phyloP scores from a whole-genome alignment of 495 filamentous ascomycete genomes.

The Aspergillus biplanus region DNA sequence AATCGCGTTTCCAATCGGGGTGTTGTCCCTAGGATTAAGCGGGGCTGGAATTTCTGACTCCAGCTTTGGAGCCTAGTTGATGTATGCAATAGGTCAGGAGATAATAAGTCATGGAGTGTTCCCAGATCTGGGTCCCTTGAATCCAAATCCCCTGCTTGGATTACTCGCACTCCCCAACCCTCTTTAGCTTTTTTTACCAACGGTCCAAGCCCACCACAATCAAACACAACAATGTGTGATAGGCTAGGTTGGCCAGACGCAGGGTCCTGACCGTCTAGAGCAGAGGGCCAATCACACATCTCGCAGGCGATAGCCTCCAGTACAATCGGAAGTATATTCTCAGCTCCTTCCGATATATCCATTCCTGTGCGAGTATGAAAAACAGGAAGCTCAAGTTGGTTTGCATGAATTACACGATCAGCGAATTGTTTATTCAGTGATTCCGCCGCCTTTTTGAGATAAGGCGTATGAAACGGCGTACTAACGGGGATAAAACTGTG shows the following conservation, averaged over 20 bases:
- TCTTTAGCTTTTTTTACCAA: conserved; percentile 23
- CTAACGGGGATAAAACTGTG: conserved; percentile 34
- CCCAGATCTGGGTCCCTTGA: conserved; percentile 24
- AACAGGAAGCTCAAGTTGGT: conserved; percentile 35
- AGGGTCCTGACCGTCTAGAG: conserved; percentile 8
- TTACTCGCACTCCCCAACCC: conserved; percentile 22
- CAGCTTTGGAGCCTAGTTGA: conserved; percentile 25
- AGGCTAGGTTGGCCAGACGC: not conserved
- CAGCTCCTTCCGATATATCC: conserved; percentile 24
- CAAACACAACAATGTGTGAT: conserved; percentile 29
- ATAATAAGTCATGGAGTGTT: conserved; percentile 25
- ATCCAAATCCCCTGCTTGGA: conserved; percentile 25
- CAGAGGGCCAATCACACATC: conserved; percentile 22
- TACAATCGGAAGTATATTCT: conserved; percentile 25
- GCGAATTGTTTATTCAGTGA: conserved; percentile 25
- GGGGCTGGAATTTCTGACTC: conserved; percentile 31
- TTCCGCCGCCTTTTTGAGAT: conserved; percentile 28
- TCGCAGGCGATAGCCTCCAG: conserved; percentile 34
- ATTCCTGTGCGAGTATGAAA: conserved; percentile 38
- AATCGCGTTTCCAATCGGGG: conserved; percentile 38
- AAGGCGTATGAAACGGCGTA: conserved; percentile 40
- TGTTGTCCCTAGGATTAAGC: conserved; percentile 19
- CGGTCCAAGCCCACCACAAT: conserved; percentile 23
- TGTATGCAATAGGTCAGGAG: conserved; percentile 20
- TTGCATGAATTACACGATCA: conserved; percentile 17